These are phyloP conservation scores for Wickerhamiella allomyrinae DNA, from an alignment of 805 yeast genomes.

Conservation along the genomic window DNA sequence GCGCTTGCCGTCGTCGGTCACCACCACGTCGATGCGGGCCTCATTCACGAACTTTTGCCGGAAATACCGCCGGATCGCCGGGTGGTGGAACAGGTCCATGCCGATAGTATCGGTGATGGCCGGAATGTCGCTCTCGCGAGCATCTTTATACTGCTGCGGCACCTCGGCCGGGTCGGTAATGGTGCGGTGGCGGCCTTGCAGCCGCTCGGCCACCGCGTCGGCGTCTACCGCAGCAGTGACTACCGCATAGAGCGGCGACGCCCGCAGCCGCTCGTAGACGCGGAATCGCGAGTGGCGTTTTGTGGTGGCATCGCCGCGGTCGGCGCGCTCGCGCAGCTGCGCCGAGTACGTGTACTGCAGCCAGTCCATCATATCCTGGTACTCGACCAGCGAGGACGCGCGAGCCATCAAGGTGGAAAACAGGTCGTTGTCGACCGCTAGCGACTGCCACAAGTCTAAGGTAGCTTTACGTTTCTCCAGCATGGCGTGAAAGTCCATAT, in stretches of 20 bases:
- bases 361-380: slow-evolving; percentile 79
- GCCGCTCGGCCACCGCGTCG: slow-evolving; percentile 56
- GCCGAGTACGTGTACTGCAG: slow-evolving; percentile 58
- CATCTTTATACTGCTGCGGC: slow-evolving; percentile 46
- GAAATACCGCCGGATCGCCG: slow-evolving; percentile 54
- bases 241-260: slow-evolving; percentile 38
- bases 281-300: slow-evolving; percentile 29
- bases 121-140: slow-evolving; percentile 39
- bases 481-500: slow-evolving; percentile 76
- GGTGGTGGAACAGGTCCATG: slow-evolving; percentile 68
- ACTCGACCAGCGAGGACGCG: slow-evolving; percentile 55
- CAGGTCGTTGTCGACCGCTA: slow-evolving; percentile 13
- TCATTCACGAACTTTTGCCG: slow-evolving; percentile 44
- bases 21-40: slow-evolving; percentile 54
- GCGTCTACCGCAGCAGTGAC: slow-evolving; percentile 40
- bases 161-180: slow-evolving; percentile 50
- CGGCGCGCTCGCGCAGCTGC: slow-evolving; percentile 32
- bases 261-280: slow-evolving; percentile 35
- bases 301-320: slow-evolving; percentile 23
- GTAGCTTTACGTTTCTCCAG: slow-evolving; percentile 58
- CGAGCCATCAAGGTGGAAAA: slow-evolving; percentile 40
- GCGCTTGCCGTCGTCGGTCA: slow-evolving; percentile 71
- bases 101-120: slow-evolving; percentile 66
- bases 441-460: slow-evolving; percentile 44
- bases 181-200: slow-evolving; percentile 53